Percentiles rank a stretch among this genome's conserved stretches.
Conservation (phyloP, 441 rosid species). For the Eutrema salsugineum region DNA sequence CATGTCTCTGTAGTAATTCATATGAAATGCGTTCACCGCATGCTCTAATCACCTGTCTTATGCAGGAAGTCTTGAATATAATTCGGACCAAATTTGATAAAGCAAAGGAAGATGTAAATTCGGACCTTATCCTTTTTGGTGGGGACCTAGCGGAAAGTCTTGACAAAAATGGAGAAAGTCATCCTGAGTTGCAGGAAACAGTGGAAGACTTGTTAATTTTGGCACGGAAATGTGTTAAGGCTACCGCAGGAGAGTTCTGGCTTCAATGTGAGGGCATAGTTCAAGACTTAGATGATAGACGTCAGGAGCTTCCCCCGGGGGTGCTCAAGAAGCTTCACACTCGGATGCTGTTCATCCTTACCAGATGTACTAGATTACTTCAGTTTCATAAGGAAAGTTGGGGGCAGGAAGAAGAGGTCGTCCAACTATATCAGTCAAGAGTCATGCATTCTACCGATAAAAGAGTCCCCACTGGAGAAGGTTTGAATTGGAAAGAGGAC, state of each 20-base stretch:
- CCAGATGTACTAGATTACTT: conserved; percentile 88
- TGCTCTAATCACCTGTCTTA: conserved; percentile 26
- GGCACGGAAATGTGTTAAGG: conserved; percentile 71
- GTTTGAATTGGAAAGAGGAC: conserved; percentile 54
- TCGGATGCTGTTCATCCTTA: conserved; percentile 85
- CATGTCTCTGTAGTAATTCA: background rate
- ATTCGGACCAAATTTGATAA: conserved; percentile 82
- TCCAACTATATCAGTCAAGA: conserved; percentile 69
- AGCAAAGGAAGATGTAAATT: conserved; percentile 94
- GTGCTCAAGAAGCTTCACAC: conserved; percentile 84
- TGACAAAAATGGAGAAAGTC: conserved; percentile 65
- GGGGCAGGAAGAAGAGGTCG: conserved; percentile 57
- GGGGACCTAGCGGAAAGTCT: conserved; percentile 65
- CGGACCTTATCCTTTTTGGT: conserved; percentile 72
- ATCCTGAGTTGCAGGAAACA: conserved; percentile 78
- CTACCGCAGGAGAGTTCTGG: conserved; percentile 79
- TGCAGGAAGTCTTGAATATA: conserved; percentile 68
- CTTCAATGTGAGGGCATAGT: conserved; percentile 94
- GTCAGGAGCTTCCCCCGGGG: conserved; percentile 89
- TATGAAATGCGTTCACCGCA: conserved; percentile 16
- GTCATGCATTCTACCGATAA: conserved; percentile 63
- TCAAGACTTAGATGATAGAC: conserved; percentile 88
- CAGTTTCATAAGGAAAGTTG: conserved; percentile 97
- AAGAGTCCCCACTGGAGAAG: conserved; percentile 38
- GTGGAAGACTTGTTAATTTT: conserved; percentile 78